Conservation (phyloP, 805 yeast genomes). For the Wickerhamomyces ciferrii region DNA sequence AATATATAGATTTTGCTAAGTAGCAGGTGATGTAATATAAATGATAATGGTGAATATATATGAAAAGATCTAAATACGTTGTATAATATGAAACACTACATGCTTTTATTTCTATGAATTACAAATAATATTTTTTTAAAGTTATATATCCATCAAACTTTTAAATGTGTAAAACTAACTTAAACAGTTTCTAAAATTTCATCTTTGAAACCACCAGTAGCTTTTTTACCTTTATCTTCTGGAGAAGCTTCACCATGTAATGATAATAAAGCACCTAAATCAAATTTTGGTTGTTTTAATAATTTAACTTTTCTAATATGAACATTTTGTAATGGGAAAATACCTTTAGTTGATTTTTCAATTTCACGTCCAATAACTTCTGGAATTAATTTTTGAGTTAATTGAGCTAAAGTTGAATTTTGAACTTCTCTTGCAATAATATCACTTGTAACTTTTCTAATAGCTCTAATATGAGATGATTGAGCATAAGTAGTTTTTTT, state of each 20-base stretch:
- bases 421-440: conserved; percentile 96
- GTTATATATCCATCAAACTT: conserved; percentile 2
- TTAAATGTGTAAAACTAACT: conserved; percentile 15
- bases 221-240: conserved; percentile 96
- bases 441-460: conserved; percentile 95
- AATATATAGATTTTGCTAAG: too few relatives aligned
- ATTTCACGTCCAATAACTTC: conserved; percentile 99
- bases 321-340: conserved; percentile 97
- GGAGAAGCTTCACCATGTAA: conserved; percentile 91
- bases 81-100: too few relatives aligned
- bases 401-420: conserved; percentile 92
- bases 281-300: conserved; percentile 98
- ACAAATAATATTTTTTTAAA: conserved; percentile 1
- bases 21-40: too few relatives aligned
- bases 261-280: conserved; percentile 90
- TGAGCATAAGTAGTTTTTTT: conserved; percentile 98
- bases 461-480: conserved; percentile 94
- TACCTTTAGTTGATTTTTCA: conserved; percentile 90
- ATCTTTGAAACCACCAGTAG: conserved; percentile 91
- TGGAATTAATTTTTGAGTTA: conserved; percentile 95
- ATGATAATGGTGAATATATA: too few relatives aligned
- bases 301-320: conserved; percentile 98
- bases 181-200: conserved; percentile 94
- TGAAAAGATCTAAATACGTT: too few relatives aligned
- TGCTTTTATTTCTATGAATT: conserved; percentile 1